Evolutionary conservation across 495 filamentous ascomycete genomes (phyloP).

Genomic region (Parachaetomium inaequale): DNA sequence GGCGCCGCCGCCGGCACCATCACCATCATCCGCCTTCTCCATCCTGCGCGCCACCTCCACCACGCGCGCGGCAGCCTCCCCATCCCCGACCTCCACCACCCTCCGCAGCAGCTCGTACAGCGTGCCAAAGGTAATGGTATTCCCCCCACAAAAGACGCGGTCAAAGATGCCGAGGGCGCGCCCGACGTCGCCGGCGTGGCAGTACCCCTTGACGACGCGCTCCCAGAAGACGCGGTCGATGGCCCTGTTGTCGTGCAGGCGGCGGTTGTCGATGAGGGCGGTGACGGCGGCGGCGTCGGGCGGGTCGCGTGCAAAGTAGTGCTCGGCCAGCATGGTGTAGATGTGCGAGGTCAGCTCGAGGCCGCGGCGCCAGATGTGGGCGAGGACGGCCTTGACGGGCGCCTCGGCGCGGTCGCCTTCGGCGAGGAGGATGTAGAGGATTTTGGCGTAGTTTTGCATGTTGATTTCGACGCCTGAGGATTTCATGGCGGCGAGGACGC

Average conservation of each 20-base stretch:
- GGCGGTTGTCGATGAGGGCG: conserved; percentile 47
- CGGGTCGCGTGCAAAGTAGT: conserved; percentile 57
- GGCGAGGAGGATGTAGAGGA: conserved; percentile 59
- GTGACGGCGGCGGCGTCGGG: conserved; percentile 58
- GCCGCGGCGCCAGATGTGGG: conserved; percentile 52
- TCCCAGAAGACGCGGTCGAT: conserved; percentile 65
- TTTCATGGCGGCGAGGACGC: conserved; percentile 53
- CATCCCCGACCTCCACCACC: conserved; percentile 43
- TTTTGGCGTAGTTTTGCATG: conserved; percentile 55
- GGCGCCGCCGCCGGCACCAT: conserved; percentile 5
- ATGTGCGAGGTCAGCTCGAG: conserved; percentile 56
- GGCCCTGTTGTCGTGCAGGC: conserved; percentile 32
- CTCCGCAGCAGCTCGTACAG: conserved; percentile 46
- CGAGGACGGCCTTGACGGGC: conserved; percentile 57
- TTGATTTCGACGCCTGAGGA: conserved; percentile 51
- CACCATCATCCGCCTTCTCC: conserved; percentile 28
- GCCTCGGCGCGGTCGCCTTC: conserved; percentile 38
- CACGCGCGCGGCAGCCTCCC: conserved; percentile 29
- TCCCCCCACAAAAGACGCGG: conserved; percentile 40
- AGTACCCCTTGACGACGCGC: conserved; percentile 62
- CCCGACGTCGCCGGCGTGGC: conserved; percentile 43
- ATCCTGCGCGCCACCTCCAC: conserved; percentile 30
- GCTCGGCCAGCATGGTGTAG: conserved; percentile 67
- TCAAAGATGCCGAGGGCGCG: conserved; percentile 51
- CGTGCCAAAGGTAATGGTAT: conserved; percentile 41